Base-by-base conservation (phyloP, 495 filamentous ascomycete species). In the Penicillium psychrofluorescens region DNA sequence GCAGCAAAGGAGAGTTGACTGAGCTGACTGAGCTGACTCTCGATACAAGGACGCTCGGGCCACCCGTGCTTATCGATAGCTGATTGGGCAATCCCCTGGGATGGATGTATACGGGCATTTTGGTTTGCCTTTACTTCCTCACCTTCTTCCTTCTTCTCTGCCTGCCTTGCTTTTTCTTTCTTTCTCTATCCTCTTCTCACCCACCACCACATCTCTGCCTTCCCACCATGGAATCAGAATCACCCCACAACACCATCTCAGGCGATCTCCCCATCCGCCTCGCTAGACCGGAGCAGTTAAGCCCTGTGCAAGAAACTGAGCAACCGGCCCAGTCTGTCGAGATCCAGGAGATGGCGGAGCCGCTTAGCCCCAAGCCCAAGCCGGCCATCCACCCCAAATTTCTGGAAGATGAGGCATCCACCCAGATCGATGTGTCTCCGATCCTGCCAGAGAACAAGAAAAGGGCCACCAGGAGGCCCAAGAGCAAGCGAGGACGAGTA, bases 401-500 rank as follows among this genome's bases (percentile, higher is more conserved):
- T 7, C 8, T 9, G 36, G 34, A 41, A 43, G 44, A 46, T 34
- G 33, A 32, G 36, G 43, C 27, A 32, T n/a, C 35, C 44, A 33
- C 44, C 0, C 48, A 56, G 5, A 39, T 56, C 37, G 45, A 41
- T 1, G 11, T 47, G 1, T 35, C 54, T 12, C 36, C 40, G 2
- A 14, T 28, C 6, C 22, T 55, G 22, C 29, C 41, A 40, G 29
- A 46, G 33, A 65, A 56, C 13, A 73, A 62, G 38, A 54, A 44
- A 33, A 70, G 50, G 30, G 62, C 48, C 36, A 67, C 55, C 42
- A 63, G 45, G 8, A 64, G 59, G 33, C 53, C 68, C 9, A 78
- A 75, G 46, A 71, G 64, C 49, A 62, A 77, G 54, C 59, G 70
- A 35, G 74, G 74, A 46, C 30, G 51, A 45, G 73, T 74, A 56